Conservation (phyloP, 495 filamentous ascomycete species). For the Daldinia bambusicola region DNA sequence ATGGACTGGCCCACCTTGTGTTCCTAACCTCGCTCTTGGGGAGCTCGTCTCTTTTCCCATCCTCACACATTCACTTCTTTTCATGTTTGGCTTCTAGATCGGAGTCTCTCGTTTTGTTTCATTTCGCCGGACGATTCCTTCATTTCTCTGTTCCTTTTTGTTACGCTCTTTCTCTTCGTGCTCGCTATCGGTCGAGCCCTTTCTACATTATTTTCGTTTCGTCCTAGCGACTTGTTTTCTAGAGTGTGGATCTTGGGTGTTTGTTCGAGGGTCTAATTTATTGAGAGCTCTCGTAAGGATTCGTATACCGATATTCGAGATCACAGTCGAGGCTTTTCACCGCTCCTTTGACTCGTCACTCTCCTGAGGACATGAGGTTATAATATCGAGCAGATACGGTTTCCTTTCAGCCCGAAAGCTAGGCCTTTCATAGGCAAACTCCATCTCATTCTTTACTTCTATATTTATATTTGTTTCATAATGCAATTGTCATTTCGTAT, state of each 20-base stretch:
- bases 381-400: slow-evolving; percentile 24
- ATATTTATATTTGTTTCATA: slow-evolving; percentile 33
- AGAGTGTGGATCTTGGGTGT: neutral
- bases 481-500: slow-evolving; percentile 32
- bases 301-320: slow-evolving; percentile 1
- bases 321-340: neutral
- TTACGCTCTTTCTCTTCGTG: slow-evolving; percentile 2
- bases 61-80: slow-evolving; percentile 31
- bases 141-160: slow-evolving; percentile 19
- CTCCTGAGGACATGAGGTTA: slow-evolving; percentile 31
- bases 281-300: slow-evolving; percentile 12
- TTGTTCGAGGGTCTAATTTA: neutral
- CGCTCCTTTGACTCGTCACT: neutral
- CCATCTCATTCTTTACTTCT: slow-evolving; percentile 11
- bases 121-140: slow-evolving; percentile 39
- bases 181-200: slow-evolving; percentile 44
- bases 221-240: slow-evolving; percentile 15
- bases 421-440: slow-evolving; percentile 28
- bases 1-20: slow-evolving; percentile 11
- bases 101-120: slow-evolving; percentile 42
- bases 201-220: slow-evolving; percentile 15
- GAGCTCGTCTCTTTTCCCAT: slow-evolving; percentile 34
- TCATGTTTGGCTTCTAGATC: slow-evolving; percentile 41
- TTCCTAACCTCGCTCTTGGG: slow-evolving; percentile 15
- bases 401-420: slow-evolving; percentile 28